Conservation (phyloP, 2,329 filamentous ascomycete genomes). For the Epichloe elymi region DNA sequence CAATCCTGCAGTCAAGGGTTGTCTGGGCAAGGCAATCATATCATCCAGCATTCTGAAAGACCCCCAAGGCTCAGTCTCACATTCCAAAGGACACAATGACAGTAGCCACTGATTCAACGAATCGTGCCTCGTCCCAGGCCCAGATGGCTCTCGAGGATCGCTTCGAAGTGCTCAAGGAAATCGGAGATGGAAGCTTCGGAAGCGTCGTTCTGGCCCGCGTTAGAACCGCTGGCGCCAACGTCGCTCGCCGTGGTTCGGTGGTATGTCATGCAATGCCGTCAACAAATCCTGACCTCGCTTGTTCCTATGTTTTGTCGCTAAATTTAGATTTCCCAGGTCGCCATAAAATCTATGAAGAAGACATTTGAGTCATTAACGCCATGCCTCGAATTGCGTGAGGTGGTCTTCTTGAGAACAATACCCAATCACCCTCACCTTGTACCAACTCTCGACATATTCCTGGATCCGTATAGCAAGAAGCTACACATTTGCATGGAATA, state of each 20-base stretch:
- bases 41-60: not conserved
- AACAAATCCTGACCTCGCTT: slow-evolving; percentile 7
- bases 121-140: slow-evolving; percentile 49
- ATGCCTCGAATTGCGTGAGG: slow-evolving; percentile 87
- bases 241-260: slow-evolving; percentile 82
- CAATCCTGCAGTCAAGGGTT: slow-evolving; percentile 1
- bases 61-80: not conserved
- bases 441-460: slow-evolving; percentile 95
- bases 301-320: slow-evolving; percentile 1
- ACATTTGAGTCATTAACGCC: slow-evolving; percentile 84
- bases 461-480: slow-evolving; percentile 91
- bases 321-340: slow-evolving; percentile 47
- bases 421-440: slow-evolving; percentile 84
- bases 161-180: slow-evolving; percentile 95
- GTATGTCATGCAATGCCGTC: slow-evolving; percentile 41
- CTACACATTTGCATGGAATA: slow-evolving; percentile 98
- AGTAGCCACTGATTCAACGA: slow-evolving; percentile 58
- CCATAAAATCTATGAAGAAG: slow-evolving; percentile 99
- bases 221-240: slow-evolving; percentile 74
- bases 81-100: slow-evolving; percentile 44
- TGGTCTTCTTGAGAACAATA: slow-evolving; percentile 86
- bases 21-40: not conserved
- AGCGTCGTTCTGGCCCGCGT: slow-evolving; percentile 89
- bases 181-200: slow-evolving; percentile 96
- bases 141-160: slow-evolving; percentile 71